Evolutionary conservation across 768 basidiomycete species (phyloP).

Genomic region (Galerina sulciceps): DNA sequence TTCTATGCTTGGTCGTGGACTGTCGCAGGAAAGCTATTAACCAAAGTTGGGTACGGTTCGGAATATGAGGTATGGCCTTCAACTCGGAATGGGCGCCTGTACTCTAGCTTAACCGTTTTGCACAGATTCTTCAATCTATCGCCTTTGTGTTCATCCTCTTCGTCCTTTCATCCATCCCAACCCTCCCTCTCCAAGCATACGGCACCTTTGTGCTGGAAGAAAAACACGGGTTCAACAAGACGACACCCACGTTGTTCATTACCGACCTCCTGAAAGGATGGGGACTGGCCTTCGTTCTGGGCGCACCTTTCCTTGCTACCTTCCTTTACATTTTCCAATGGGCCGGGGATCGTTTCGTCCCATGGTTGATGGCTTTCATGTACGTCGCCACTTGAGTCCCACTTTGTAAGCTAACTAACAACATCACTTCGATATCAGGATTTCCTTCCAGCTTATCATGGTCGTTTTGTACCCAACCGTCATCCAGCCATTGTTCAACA

Average conservation of each 20-base stretch:
- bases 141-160: slow-evolving; percentile 73
- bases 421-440: slow-evolving; percentile 42
- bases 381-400: slow-evolving; percentile 38
- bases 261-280: slow-evolving; percentile 83
- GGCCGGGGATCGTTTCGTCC: slow-evolving; percentile 93
- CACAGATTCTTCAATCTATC: slow-evolving; percentile 84
- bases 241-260: slow-evolving; percentile 74
- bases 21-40: slow-evolving; percentile 51
- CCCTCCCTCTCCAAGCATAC: slow-evolving; percentile 80
- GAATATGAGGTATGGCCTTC: slow-evolving; percentile 73
- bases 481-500: slow-evolving; percentile 98
- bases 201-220: slow-evolving; percentile 94
- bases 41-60: slow-evolving; percentile 64
- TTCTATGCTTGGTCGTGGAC: slow-evolving; percentile 87
- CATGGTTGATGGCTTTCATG: slow-evolving; percentile 94
- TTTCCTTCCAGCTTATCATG: slow-evolving; percentile 84
- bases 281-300: slow-evolving; percentile 70
- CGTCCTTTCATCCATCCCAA: slow-evolving; percentile 66
- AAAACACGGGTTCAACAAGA: slow-evolving; percentile 97
- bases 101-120: not conserved
- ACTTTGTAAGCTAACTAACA: not conserved
- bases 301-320: slow-evolving; percentile 83
- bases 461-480: slow-evolving; percentile 82
- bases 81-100: not conserved
- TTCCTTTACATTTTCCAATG: slow-evolving; percentile 91